Evolutionary conservation across 306 rosid genomes (phyloP).

Genomic region (Potentilla sterilis): DNA sequence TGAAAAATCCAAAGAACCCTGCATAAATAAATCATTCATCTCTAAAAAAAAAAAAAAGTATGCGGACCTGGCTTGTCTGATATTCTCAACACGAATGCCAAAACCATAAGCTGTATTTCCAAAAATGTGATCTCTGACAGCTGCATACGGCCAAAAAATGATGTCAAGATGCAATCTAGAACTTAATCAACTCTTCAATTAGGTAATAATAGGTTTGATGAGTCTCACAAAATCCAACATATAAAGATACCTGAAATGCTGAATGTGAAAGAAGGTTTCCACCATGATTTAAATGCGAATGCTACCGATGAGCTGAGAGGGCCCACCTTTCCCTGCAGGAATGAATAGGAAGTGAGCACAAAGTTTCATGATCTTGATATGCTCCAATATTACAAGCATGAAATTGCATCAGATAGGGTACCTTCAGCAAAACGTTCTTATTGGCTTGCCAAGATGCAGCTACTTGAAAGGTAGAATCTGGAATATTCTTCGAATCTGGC

Average conservation of each 20-base stretch:
- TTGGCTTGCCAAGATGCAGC: slow-evolving; percentile 99
- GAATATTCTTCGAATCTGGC: slow-evolving; percentile 32
- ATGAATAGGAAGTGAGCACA: slow-evolving; percentile 13
- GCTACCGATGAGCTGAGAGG: slow-evolving; percentile 68
- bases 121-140: slow-evolving; percentile 53
- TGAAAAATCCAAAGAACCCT: background rate
- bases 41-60: background rate
- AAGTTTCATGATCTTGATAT: slow-evolving; percentile 28
- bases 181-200: background rate
- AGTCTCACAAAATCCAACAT: slow-evolving; percentile 14
- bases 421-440: slow-evolving; percentile 86
- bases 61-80: slow-evolving; percentile 96
- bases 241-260: slow-evolving; percentile 68
- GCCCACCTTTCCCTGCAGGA: slow-evolving; percentile 78
- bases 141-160: slow-evolving; percentile 40
- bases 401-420: slow-evolving; percentile 32
- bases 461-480: slow-evolving; percentile 79
- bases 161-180: background rate
- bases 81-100: slow-evolving; percentile 78
- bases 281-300: slow-evolving; percentile 92
- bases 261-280: slow-evolving; percentile 95
- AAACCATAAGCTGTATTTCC: slow-evolving; percentile 70
- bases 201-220: background rate
- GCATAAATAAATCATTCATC: background rate
- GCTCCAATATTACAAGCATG: slow-evolving; percentile 12